phyloP scores from a whole-genome alignment of 352 stramenopile genomes.

The Phytopythium aichiense region DNA sequence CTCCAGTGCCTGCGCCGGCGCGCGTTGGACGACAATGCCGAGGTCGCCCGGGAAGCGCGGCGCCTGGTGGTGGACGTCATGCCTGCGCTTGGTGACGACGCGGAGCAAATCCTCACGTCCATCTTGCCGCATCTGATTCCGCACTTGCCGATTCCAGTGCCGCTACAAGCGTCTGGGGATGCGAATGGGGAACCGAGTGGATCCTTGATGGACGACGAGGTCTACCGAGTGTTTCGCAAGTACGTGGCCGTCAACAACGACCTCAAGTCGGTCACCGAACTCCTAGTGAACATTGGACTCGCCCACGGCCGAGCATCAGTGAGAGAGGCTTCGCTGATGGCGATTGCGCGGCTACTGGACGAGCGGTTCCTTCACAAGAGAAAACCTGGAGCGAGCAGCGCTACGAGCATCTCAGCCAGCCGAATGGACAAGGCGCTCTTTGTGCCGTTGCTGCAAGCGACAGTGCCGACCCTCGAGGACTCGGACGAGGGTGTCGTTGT shows the following conservation, averaged over 20 bases:
- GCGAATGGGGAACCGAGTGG: not conserved
- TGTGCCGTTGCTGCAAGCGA: constrained; percentile 47
- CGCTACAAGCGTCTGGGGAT: not conserved
- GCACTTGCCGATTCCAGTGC: constrained; percentile 18
- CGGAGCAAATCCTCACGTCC: constrained; percentile 65
- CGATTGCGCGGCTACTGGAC: constrained; percentile 47
- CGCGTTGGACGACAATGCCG: constrained; percentile 38
- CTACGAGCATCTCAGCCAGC: constrained; percentile 11
- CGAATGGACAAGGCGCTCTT: constrained; percentile 53
- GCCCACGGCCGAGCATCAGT: constrained; percentile 30
- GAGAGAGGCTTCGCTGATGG: constrained; percentile 46
- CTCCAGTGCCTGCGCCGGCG: constrained; percentile 64
- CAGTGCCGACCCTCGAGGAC: constrained; percentile 60
- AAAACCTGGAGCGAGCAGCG: not conserved
- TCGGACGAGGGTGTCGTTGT: constrained; percentile 52
- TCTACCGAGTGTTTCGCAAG: constrained; percentile 61
- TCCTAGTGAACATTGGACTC: constrained; percentile 63
- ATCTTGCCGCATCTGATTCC: constrained; percentile 66
- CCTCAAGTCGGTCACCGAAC: constrained; percentile 44
- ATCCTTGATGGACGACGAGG: constrained; percentile 24
- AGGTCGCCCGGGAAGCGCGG: constrained; percentile 50
- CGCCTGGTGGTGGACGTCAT: constrained; percentile 63
- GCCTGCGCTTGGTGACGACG: constrained; percentile 48
- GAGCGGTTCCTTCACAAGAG: constrained; percentile 37
- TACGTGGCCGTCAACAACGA: constrained; percentile 59